Conservation (phyloP, 2,329 filamentous ascomycete species). For the Thermoascus crustaceus region DNA sequence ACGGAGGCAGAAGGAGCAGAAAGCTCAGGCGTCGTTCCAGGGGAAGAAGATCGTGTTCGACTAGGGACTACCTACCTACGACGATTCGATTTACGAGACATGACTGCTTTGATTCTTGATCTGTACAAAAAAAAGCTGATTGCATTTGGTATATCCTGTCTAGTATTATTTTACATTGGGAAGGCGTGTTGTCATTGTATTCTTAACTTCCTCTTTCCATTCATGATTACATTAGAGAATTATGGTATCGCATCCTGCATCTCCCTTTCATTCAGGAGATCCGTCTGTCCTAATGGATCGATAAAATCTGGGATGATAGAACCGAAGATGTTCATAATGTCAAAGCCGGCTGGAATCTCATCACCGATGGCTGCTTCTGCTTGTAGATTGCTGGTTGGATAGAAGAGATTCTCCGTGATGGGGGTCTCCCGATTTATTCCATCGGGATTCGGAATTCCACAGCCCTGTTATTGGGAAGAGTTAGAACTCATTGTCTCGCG, state of each 20-base stretch:
- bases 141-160: no score
- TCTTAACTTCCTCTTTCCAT: not conserved
- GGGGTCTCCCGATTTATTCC: conserved; percentile 1
- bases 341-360: conserved; percentile 7
- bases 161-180: no score
- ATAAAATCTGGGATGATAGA: conserved; percentile 8
- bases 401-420: conserved; percentile 8
- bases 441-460: conserved; percentile 1
- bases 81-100: no score
- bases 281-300: not conserved
- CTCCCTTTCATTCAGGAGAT: no score
- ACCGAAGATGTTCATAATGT: conserved; percentile 10
- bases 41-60: conserved; percentile 59
- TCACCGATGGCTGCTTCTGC: conserved; percentile 5
- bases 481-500: not conserved
- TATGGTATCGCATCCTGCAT: not conserved
- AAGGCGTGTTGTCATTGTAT: no score
- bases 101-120: no score
- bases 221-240: not conserved
- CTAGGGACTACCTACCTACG: conserved; percentile 20
- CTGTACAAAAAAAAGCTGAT: no score
- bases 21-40: conserved; percentile 41
- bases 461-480: not conserved
- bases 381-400: conserved; percentile 9
- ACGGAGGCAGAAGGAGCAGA: conserved; percentile 49